Base-by-base conservation (phyloP, 768 basidiomycete genomes). In the Sistotremastrum niveocremeum region DNA sequence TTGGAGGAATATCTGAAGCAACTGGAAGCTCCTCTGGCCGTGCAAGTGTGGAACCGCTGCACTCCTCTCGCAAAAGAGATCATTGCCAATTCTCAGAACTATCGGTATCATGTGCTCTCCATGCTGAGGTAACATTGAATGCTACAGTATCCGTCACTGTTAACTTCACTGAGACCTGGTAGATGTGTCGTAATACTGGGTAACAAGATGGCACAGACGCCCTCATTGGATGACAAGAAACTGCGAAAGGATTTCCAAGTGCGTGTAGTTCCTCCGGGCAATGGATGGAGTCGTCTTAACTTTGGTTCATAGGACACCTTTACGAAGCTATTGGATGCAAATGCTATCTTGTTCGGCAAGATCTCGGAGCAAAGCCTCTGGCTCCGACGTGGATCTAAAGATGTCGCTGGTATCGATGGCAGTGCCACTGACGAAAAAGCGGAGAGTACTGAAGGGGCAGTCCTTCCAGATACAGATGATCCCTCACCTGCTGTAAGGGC, bases 181-280 rank as follows among this genome's bases (percentile, higher is more conserved):
- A 90, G 85, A 47, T 89, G 85, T 60, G 62, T 89, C 36, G 75
- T 75, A n/a, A 72, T 81, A 1, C 60, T 94, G 12, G 79, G 84
- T 0, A 86, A 87, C 51, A 89, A 90, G 58, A 65, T 93, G 34
- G 77, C 81, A 2, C 88, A 90, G 56, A 97, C 91, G 0, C 79
- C 84, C 4, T 89, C 89, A 0, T 73, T 94, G 62, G 94, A 97
- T 48, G 95, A 99, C 61, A 73, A 79, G 28, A 73, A 86, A 36
- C 65, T 93, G 46, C 77, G 87, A 29, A 86, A 89, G 57, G 95
- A 99, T 47, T 66, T 97, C 7, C 90, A 94, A 70, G 84, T 80
- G 51, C 11, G 50, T 46, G 4, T n/a, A 38, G 32, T 33, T 29
- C 20, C 39, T 20, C 20, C 20, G 20, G 20, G 20, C 20, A 20